phyloP scores from a whole-genome alignment of 2,329 filamentous ascomycete species.

The Cladophialophora psammophila region DNA sequence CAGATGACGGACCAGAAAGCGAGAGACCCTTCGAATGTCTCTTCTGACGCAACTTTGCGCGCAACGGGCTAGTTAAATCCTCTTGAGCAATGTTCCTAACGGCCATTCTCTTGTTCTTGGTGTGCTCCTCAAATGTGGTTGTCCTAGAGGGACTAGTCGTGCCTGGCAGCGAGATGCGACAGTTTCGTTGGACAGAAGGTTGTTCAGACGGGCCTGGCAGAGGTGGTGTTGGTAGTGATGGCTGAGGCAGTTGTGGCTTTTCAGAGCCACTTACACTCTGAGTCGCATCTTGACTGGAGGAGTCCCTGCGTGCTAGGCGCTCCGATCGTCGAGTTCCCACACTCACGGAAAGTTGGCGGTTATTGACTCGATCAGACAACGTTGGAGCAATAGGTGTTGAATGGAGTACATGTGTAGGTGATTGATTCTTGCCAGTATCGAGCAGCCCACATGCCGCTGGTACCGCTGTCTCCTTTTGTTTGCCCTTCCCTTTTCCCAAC shows the following conservation, averaged over 20 bases:
- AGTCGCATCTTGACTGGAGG: not conserved
- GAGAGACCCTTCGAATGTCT: not conserved
- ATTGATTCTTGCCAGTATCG: not conserved
- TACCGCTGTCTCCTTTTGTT: slow-evolving; percentile 19
- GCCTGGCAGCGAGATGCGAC: not conserved
- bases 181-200: not conserved
- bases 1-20: not conserved
- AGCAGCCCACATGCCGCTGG: not conserved
- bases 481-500: slow-evolving; percentile 23
- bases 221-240: not conserved
- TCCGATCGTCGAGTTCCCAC: slow-evolving; percentile 19
- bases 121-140: slow-evolving; percentile 33
- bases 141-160: slow-evolving; percentile 7
- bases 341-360: not conserved
- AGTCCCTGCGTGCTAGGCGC: slow-evolving; percentile 16
- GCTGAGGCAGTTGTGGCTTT: not conserved
- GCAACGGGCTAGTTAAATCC: not conserved
- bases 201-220: not conserved
- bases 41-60: slow-evolving; percentile 13
- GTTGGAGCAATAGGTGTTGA: not conserved
- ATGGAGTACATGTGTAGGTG: not conserved
- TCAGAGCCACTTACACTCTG: not conserved
- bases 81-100: slow-evolving; percentile 25
- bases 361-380: not conserved
- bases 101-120: slow-evolving; percentile 30